A percentile compares a stretch with the other conserved stretches of the same genome.
These are phyloP conservation scores for Blastocrithidia nonstop DNA, from an alignment of 208 protist species.

Conservation along the genomic window DNA sequence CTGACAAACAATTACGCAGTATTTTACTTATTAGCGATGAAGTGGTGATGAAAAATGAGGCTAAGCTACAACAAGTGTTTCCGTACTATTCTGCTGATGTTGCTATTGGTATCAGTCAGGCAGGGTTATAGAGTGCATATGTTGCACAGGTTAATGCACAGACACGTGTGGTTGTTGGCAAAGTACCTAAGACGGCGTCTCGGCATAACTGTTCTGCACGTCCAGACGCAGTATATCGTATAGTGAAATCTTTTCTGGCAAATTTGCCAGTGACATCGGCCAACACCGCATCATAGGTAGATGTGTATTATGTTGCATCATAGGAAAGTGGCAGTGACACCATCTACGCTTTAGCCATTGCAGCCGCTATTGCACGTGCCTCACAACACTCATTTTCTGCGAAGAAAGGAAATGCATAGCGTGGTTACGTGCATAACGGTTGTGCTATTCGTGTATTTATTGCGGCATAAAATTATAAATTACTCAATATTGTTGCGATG, in stretches of 20 bases:
- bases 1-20: slow-evolving; percentile 4
- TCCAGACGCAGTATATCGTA: slow-evolving; percentile 27
- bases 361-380: slow-evolving; percentile 31
- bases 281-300: slow-evolving; percentile 9
- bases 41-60: slow-evolving; percentile 10
- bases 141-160: too few relatives aligned
- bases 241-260: slow-evolving; percentile 28
- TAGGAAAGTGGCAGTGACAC: slow-evolving; percentile 18
- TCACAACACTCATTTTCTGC: slow-evolving; percentile 45
- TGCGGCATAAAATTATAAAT: slow-evolving; percentile 9
- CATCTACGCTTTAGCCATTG: slow-evolving; percentile 18
- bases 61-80: background rate
- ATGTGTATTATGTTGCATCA: slow-evolving; percentile 51
- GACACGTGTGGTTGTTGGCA: slow-evolving; percentile 29
- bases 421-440: slow-evolving; percentile 19
- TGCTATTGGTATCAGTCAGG: background rate
- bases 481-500: slow-evolving; percentile 12
- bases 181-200: slow-evolving; percentile 25
- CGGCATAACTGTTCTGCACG: slow-evolving; percentile 64
- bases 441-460: slow-evolving; percentile 21
- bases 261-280: slow-evolving; percentile 5
- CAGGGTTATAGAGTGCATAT: too few relatives aligned
- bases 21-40: slow-evolving; percentile 40
- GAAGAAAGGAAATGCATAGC: slow-evolving; percentile 26
- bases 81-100: slow-evolving; percentile 4